Conservation (phyloP, 2,329 filamentous ascomycete species). For the Emericellopsis atlantica region DNA sequence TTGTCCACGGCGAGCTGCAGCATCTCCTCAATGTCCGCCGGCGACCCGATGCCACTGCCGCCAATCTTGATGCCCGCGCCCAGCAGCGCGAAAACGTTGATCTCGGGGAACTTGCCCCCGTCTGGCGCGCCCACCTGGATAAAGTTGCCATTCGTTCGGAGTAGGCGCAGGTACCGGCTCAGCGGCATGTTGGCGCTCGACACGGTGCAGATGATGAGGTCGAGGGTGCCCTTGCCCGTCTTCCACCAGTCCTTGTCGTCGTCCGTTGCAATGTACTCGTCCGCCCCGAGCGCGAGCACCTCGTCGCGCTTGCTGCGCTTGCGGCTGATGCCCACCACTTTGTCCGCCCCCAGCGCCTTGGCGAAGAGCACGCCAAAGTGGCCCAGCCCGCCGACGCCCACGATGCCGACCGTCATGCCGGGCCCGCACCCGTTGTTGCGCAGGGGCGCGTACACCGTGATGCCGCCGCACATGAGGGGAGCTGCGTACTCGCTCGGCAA, state of each 20-base stretch:
- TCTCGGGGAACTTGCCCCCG: constrained; percentile 2
- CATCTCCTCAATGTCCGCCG: constrained; percentile 42
- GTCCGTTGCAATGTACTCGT: constrained; percentile 29
- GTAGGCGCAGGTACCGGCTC: constrained; percentile 30
- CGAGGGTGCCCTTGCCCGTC: constrained; percentile 35
- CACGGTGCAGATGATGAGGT: constrained; percentile 48
- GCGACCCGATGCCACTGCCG: constrained; percentile 9
- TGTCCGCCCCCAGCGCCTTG: constrained; percentile 51
- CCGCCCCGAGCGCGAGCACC: constrained; percentile 42
- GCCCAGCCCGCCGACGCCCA: constrained; percentile 56
- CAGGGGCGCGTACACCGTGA: constrained; percentile 55
- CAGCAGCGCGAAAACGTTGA: constrained; percentile 2
- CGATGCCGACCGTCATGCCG: constrained; percentile 52
- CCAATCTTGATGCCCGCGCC: neutral
- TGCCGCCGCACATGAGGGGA: constrained; percentile 59
- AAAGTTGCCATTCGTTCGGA: neutral
- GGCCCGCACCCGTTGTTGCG: constrained; percentile 50
- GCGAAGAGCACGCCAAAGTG: constrained; percentile 59
- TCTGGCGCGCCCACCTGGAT: constrained; percentile 2
- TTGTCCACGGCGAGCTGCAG: constrained; percentile 39
- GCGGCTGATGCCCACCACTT: constrained; percentile 47
- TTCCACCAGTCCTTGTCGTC: constrained; percentile 41
- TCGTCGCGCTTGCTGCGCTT: constrained; percentile 38
- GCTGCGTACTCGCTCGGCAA: constrained; percentile 29
- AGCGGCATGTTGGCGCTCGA: constrained; percentile 43